These are phyloP conservation scores for Pelargonium australe DNA, from an alignment of 441 rosid species.

Conservation along the genomic window DNA sequence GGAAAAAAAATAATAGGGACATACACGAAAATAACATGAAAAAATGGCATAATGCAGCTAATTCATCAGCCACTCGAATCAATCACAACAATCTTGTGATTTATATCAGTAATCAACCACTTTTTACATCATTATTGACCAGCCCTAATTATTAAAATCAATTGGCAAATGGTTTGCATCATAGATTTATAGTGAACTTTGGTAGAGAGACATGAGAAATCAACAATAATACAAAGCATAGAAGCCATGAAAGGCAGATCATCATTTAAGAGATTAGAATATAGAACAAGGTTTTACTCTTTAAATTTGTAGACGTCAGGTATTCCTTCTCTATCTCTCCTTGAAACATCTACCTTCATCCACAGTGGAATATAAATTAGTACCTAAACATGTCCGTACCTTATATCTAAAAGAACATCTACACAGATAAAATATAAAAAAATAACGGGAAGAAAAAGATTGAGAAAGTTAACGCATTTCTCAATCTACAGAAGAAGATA, in stretches of 20 bases:
- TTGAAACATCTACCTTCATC: constrained; percentile 79
- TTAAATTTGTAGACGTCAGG: constrained; percentile 20
- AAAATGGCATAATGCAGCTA: not conserved
- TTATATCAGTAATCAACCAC: not conserved
- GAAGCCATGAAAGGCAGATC: constrained; percentile 11
- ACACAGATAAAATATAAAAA: not conserved
- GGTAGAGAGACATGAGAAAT: too few species aligned
- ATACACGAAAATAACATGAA: too few species aligned
- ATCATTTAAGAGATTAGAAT: constrained; percentile 4
- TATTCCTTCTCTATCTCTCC: constrained; percentile 32
- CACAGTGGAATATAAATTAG: constrained; percentile 41
- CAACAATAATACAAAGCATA: too few species aligned
- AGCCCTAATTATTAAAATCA: too few species aligned
- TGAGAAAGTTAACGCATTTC: not conserved
- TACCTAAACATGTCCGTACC: constrained; percentile 10
- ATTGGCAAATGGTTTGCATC: not conserved
- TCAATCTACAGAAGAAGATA: too few species aligned
- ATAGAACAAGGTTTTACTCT: constrained; percentile 37
- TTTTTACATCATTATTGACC: too few species aligned
- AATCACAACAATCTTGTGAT: too few species aligned
- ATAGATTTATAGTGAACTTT: too few species aligned
- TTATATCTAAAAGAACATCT: not conserved
- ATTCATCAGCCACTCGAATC: not conserved
- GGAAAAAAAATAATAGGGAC: too few species aligned
- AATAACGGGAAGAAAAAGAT: not conserved